Evolutionary conservation across 495 filamentous ascomycete species (phyloP).

Genomic region (Darksidea phi): DNA sequence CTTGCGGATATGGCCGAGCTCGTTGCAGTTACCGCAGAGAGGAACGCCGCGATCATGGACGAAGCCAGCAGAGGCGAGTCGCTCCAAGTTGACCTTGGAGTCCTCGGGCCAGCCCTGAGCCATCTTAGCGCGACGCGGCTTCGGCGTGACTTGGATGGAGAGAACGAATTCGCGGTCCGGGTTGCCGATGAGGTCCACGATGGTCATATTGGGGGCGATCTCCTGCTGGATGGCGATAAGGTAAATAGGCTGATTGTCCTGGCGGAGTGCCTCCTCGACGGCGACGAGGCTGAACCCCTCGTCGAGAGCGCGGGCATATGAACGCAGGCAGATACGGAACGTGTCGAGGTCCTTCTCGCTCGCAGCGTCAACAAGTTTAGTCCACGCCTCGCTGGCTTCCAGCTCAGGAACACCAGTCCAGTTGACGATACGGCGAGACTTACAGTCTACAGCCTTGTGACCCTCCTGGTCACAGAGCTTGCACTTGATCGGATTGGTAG

Average conservation of each 20-base stretch:
- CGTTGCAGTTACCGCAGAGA: constrained; percentile 69
- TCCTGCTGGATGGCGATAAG: constrained; percentile 66
- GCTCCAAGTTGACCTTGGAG: constrained; percentile 68
- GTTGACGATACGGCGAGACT: constrained; percentile 66
- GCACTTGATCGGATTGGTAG: constrained; percentile 63
- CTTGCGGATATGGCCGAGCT: constrained; percentile 71
- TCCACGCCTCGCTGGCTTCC: constrained; percentile 68
- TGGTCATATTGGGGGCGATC: constrained; percentile 60
- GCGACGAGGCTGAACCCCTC: constrained; percentile 63
- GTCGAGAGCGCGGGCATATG: constrained; percentile 72
- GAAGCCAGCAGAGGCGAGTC: constrained; percentile 70
- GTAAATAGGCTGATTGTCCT: constrained; percentile 59
- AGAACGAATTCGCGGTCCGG: constrained; percentile 72
- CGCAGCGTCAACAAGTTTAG: constrained; percentile 59
- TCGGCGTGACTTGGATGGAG: constrained; percentile 62
- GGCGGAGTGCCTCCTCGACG: constrained; percentile 73
- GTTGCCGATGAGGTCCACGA: constrained; percentile 83
- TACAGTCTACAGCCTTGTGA: constrained; percentile 66
- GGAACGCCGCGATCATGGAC: constrained; percentile 63
- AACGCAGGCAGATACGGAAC: constrained; percentile 65
- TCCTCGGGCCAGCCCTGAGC: constrained; percentile 63
- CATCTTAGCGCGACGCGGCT: constrained; percentile 62
- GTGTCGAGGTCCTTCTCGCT: constrained; percentile 66
- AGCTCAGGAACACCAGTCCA: constrained; percentile 58
- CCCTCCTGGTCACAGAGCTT: constrained; percentile 74